Evolutionary conservation across 257 asterid genomes (phyloP), one percentile per base, ranked within the genome.

Genomic region (Solanum corneliomulleri): DNA sequence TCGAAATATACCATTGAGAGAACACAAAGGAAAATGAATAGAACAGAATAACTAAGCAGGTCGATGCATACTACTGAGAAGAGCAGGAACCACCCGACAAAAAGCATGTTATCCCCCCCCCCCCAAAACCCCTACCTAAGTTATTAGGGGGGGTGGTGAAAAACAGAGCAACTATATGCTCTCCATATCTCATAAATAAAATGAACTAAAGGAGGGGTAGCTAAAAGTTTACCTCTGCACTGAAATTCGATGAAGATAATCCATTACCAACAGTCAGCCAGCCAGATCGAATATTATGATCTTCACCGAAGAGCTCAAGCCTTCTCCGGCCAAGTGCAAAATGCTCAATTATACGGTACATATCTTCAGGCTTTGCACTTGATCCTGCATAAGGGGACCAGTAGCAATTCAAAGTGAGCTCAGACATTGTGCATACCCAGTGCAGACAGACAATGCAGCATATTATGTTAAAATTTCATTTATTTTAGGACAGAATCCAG

Each of bases 271-370:
- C 93, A 68, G 99, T 97, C 91, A 97, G 92, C 99, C 99, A 97
- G 89, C 99, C 99, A 64, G 98, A 75, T 83, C 99, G 98, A 89
- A 97, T 97, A 86, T 97, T 97, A 90, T 96, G 99, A 91, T 97
- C 99, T 90, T 92, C 99, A 88, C 99, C 99, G 86, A 97, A 97
- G 89, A 97, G 99, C 93, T 97, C 99, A 86, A 97, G 98, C 92
- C 99, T 92, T 91, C 99, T 94, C 85, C 99, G 94, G 45, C 99
- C 99, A 89, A 97, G 99, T 68, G 99, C 98, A 93, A 97, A 97
- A 92, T 97, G 99, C 92, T 97, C 99, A 60, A 97, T 84, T 90
- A 96, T 97, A 56, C 98, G 93, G 88, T 97, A 93, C 99, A 96
- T 96, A 89, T 97, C 99, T 93, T 96, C 99, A 60, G 99, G 99